Percentiles rank a stretch among this genome's conserved stretches.
Evolutionary conservation across 495 filamentous ascomycete species (phyloP).

Genomic region (Cryomyces minteri): DNA sequence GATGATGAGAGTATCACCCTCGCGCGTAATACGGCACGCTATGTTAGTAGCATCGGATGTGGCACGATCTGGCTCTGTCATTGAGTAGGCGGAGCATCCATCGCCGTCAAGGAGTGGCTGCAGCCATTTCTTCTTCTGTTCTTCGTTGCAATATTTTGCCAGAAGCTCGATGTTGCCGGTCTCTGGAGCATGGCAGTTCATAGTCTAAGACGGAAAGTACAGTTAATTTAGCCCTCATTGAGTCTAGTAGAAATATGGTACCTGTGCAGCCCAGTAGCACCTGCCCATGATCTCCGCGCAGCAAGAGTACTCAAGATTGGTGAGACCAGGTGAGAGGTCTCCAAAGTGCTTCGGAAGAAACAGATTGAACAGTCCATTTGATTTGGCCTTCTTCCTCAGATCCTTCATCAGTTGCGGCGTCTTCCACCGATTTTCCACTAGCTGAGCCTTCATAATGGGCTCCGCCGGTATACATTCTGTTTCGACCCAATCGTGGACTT

Average conservation of each 20-base stretch:
- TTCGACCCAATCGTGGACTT: constrained; percentile 23
- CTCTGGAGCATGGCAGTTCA: constrained; percentile 26
- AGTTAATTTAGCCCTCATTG: background rate
- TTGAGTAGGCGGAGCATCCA: constrained; percentile 20
- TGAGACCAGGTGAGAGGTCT: constrained; percentile 44
- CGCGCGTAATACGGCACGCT: constrained; percentile 15
- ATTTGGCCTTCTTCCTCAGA: constrained; percentile 21
- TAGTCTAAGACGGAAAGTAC: constrained; percentile 16
- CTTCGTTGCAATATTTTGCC: constrained; percentile 24
- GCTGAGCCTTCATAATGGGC: constrained; percentile 20
- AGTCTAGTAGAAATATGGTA: constrained; percentile 1
- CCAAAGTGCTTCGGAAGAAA: constrained; percentile 63
- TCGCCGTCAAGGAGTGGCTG: constrained; percentile 22
- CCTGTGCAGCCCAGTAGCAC: constrained; percentile 22
- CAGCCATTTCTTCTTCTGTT: constrained; percentile 24
- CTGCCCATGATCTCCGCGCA: constrained; percentile 25
- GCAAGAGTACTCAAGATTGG: constrained; percentile 24
- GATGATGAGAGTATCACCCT: constrained; percentile 19
- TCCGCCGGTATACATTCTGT: constrained; percentile 24
- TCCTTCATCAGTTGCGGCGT: constrained; percentile 21
- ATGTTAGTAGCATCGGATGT: constrained; percentile 24
- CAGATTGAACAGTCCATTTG: constrained; percentile 20
- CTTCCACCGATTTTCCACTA: constrained; percentile 15
- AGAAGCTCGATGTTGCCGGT: constrained; percentile 27
- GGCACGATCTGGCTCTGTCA: constrained; percentile 24